Percentiles rank a stretch among this genome's conserved stretches.
phyloP scores from a whole-genome alignment of 306 rosid genomes.

The Cyamopsis tetragonoloba region DNA sequence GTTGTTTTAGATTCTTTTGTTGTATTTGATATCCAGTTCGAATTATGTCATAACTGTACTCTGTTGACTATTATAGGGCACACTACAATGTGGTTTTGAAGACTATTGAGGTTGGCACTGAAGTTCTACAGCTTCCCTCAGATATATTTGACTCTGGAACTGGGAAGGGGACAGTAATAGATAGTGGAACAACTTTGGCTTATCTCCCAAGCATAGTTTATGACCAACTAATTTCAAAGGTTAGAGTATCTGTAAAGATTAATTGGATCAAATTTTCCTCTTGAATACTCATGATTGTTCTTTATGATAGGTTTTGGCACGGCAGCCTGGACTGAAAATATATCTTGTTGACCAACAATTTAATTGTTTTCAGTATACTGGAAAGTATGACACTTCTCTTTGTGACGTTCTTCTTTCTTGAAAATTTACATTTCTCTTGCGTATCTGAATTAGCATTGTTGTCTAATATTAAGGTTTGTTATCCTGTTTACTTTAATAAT shows the following conservation, averaged over 20 bases:
- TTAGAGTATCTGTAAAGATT: constrained; percentile 21
- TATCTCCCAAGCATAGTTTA: constrained; percentile 63
- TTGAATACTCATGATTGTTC: constrained; percentile 27
- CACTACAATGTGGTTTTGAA: constrained; percentile 85
- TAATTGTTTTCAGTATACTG: constrained; percentile 54
- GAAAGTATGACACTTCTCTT: constrained; percentile 49
- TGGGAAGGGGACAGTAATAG: constrained; percentile 70
- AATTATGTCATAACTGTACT: constrained; percentile 40
- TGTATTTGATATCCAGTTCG: constrained; percentile 23
- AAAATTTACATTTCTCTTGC: constrained; percentile 7
- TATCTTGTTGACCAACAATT: constrained; percentile 54
- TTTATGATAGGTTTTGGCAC: constrained; percentile 56
- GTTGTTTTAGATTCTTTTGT: constrained; percentile 15
- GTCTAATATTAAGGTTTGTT: too few species aligned
- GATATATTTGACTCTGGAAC: constrained; percentile 63
- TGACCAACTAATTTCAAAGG: constrained; percentile 52
- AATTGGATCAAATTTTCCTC: constrained; percentile 18
- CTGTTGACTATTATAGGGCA: constrained; percentile 52
- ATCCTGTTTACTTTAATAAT: constrained; percentile 4
- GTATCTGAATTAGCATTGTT: constrained; percentile 7
- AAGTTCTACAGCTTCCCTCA: constrained; percentile 65
- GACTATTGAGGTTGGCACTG: constrained; percentile 70
- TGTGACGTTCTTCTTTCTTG: constrained; percentile 12
- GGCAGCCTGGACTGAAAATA: constrained; percentile 60
- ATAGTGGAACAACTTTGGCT: constrained; percentile 97